phyloP scores from a whole-genome alignment of 805 yeast genomes.

The Torulaspora delbrueckii region DNA sequence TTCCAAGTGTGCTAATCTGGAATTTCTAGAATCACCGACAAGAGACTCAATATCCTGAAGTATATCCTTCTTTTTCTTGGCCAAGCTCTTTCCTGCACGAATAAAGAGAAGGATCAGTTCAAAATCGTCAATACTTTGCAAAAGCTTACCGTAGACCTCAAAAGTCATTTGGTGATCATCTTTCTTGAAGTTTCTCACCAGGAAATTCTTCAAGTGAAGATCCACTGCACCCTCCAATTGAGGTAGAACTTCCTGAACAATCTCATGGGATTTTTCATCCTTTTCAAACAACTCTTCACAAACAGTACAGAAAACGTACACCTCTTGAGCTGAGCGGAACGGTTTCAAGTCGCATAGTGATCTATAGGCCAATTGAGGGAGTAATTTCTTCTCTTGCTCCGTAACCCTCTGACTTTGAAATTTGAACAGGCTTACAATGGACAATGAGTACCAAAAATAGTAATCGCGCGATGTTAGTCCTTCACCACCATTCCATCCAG shows the following conservation, averaged over 20 bases:
- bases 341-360: conserved; percentile 52
- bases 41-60: conserved; percentile 23
- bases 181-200: conserved; percentile 44
- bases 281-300: conserved; percentile 35
- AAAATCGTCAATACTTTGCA: conserved; percentile 67
- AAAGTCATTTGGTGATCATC: conserved; percentile 44
- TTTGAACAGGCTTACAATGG: conserved; percentile 41
- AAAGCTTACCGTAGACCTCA: conserved; percentile 37
- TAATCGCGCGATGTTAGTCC: conserved; percentile 32
- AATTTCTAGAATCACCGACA: conserved; percentile 47
- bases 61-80: conserved; percentile 42
- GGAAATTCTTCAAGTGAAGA: conserved; percentile 57
- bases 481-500: conserved; percentile 33
- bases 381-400: conserved; percentile 46
- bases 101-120: conserved; percentile 24
- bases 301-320: conserved; percentile 53
- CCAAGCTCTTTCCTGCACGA: conserved; percentile 59
- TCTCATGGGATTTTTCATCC: conserved; percentile 35
- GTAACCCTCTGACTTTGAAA: conserved; percentile 36
- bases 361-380: conserved; percentile 57
- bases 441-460: conserved; percentile 53
- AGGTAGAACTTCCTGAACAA: conserved; percentile 36
- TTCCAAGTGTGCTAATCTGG: conserved; percentile 50
- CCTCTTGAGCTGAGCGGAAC: conserved; percentile 56
- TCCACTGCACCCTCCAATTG: conserved; percentile 39